phyloP scores from a whole-genome alignment of 768 basidiomycete species.

The Dioszegia crocea region DNA sequence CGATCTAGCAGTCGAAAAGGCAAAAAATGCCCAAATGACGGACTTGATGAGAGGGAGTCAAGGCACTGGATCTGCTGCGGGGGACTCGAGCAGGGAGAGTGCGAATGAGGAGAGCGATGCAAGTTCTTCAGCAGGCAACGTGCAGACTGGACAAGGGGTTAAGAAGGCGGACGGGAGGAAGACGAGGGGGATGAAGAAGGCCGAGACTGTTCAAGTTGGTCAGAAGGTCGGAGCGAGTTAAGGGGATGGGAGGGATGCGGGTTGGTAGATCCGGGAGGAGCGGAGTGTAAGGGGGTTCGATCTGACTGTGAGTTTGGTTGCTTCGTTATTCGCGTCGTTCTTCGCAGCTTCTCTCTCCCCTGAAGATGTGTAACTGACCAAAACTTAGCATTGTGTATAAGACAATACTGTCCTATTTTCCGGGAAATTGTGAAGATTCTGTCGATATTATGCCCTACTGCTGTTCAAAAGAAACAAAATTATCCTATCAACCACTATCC shows the following conservation, averaged over 20 bases:
- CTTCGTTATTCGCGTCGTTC: too few relatives aligned
- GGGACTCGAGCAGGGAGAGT: not conserved
- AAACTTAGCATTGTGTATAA: too few relatives aligned
- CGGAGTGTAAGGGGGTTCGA: not conserved
- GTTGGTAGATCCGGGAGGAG: not conserved
- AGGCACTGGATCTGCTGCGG: not conserved
- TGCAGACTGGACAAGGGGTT: not conserved
- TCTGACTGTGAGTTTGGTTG: not conserved
- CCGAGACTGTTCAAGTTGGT: not conserved
- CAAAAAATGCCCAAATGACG: conserved; percentile 8
- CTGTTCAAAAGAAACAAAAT: too few relatives aligned
- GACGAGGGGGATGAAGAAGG: not conserved
- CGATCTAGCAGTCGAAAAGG: conserved; percentile 14
- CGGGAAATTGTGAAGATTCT: too few relatives aligned
- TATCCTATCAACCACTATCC: too few relatives aligned
- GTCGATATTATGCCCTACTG: too few relatives aligned
- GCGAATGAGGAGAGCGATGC: not conserved
- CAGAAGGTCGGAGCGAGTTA: not conserved
- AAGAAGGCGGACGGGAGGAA: not conserved
- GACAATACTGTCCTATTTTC: too few relatives aligned
- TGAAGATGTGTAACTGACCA: too few relatives aligned
- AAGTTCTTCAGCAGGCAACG: too few relatives aligned
- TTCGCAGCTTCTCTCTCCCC: too few relatives aligned
- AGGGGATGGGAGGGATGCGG: conserved; percentile 5
- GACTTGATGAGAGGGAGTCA: not conserved